Evolutionary conservation across 768 basidiomycete genomes (phyloP), one percentile per base, ranked within the genome.

Genomic region (Mrakia gelida): DNA sequence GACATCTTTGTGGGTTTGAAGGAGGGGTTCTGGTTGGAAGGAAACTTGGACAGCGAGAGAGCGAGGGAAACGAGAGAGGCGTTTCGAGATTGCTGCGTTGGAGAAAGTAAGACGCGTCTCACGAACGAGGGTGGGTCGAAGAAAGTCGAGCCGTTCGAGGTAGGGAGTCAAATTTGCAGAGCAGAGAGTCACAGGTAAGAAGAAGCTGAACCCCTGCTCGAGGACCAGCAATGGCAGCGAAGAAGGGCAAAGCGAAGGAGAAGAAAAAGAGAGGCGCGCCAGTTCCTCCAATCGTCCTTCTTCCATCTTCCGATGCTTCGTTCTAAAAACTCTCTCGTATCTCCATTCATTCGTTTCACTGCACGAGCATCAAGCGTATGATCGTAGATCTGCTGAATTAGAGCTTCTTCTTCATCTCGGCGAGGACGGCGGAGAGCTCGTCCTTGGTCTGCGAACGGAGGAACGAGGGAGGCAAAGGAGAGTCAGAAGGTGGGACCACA

Each of bases 381-480:
- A n/a, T n/a, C n/a, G 10, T 41, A 43, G 26, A 38, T 70, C 67
- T 70, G 7, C 26, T n/a, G 28, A 21, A 26, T 26, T 8, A 41
- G 10, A 70, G 67, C 67, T 70, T 70, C 15, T 34, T 38, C 75
- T 79, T 75, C 78, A 79, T 75, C 49, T 72, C 78, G n/a, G 70
- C 74, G 34, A 61, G 70, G n/a, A 76, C 49, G 23, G 30, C 56
- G 62, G 75, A 49, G 32, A 79, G 71, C 78, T 79, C 78, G 11
- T 79, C 78, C 67, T 70, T 75, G 30, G 68, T 65, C 78, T 79
- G 54, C 23, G 34, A 28, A 26, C 23, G 61, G 26, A 70, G 32
- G 49, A 52, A 52, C 15, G 18, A 41, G 38, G 23, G 61, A 61
- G 13, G 23, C 3, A 16, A 43, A 21, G 16, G 30, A 67, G 75